These are phyloP conservation scores for Stagonosporopsis chrysanthemi DNA, from an alignment of 2,329 filamentous ascomycete species.

Conservation along the genomic window DNA sequence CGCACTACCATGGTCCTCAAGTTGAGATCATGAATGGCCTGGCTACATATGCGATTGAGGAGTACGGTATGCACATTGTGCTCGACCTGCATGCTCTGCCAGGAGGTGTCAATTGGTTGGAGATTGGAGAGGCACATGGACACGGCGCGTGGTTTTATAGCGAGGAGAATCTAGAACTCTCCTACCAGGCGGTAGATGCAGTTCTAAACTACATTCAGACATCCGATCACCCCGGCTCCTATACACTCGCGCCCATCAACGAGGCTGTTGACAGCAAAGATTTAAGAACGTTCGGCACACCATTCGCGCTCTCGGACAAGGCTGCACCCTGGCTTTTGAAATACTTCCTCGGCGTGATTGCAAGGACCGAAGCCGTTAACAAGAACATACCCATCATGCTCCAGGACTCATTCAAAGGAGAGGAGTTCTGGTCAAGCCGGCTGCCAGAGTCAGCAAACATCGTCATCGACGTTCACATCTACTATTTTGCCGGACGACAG, in stretches of 20 bases:
- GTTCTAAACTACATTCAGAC: slow-evolving; percentile 40
- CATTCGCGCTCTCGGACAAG: slow-evolving; percentile 37
- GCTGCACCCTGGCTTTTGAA: slow-evolving; percentile 41
- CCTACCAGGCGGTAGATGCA: slow-evolving; percentile 39
- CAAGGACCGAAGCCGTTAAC: slow-evolving; percentile 22
- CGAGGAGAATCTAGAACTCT: slow-evolving; percentile 41
- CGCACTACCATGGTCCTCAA: slow-evolving; percentile 7
- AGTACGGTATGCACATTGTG: slow-evolving; percentile 47
- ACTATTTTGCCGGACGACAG: slow-evolving; percentile 28
- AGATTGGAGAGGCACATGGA: slow-evolving; percentile 22
- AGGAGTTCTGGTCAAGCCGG: slow-evolving; percentile 23
- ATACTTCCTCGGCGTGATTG: slow-evolving; percentile 40
- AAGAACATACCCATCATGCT: slow-evolving; percentile 17
- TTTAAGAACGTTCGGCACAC: slow-evolving; percentile 37
- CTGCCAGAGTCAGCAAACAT: slow-evolving; percentile 18
- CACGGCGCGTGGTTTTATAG: slow-evolving; percentile 47
- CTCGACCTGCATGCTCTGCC: slow-evolving; percentile 41
- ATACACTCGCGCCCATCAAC: slow-evolving; percentile 48
- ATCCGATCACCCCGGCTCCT: slow-evolving; percentile 37
- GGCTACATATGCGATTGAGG: slow-evolving; percentile 42
- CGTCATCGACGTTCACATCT: slow-evolving; percentile 29
- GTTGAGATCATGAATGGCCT: slow-evolving; percentile 12
- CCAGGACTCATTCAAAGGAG: slow-evolving; percentile 21
- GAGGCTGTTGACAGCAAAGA: slow-evolving; percentile 45
- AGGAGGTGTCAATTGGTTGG: slow-evolving; percentile 41